A percentile compares a stretch with the other conserved stretches of the same genome.
Conservation (phyloP, 768 basidiomycete genomes). For the Rhodosporidiobolus odoratus region DNA sequence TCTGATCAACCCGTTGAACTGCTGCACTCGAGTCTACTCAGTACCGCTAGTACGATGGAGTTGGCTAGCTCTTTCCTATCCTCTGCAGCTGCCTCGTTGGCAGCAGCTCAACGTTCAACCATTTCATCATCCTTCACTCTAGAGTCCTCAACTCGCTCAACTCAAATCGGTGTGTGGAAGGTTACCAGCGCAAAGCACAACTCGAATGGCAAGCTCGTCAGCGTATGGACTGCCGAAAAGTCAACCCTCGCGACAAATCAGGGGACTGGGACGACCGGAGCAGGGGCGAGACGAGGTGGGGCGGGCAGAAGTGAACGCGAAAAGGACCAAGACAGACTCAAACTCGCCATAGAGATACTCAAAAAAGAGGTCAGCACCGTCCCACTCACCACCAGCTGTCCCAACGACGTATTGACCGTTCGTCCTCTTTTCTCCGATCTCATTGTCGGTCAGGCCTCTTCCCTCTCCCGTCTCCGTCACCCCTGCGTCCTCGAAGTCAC, state of each 20-base stretch:
- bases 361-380: constrained; percentile 71
- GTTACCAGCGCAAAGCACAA: constrained; percentile 82
- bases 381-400: not conserved
- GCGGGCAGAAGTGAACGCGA: constrained; percentile 51
- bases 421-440: not conserved
- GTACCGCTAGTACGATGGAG: constrained; percentile 9
- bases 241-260: constrained; percentile 58
- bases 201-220: constrained; percentile 80
- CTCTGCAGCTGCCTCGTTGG: constrained; percentile 7
- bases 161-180: constrained; percentile 67
- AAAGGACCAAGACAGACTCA: constrained; percentile 52
- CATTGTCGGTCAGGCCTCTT: constrained; percentile 60
- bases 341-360: constrained; percentile 72
- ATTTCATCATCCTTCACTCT: constrained; percentile 21
- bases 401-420: no score
- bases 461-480: constrained; percentile 77
- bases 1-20: no score
- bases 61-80: constrained; percentile 23
- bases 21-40: no score
- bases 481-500: constrained; percentile 96
- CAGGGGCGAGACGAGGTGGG: not conserved
- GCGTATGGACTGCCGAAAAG: constrained; percentile 91
- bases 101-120: constrained; percentile 1
- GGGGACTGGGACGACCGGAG: no score
- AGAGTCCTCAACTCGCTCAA: not conserved